Conservation (phyloP, 2,329 filamentous ascomycete genomes). For the Eutypa lata region DNA sequence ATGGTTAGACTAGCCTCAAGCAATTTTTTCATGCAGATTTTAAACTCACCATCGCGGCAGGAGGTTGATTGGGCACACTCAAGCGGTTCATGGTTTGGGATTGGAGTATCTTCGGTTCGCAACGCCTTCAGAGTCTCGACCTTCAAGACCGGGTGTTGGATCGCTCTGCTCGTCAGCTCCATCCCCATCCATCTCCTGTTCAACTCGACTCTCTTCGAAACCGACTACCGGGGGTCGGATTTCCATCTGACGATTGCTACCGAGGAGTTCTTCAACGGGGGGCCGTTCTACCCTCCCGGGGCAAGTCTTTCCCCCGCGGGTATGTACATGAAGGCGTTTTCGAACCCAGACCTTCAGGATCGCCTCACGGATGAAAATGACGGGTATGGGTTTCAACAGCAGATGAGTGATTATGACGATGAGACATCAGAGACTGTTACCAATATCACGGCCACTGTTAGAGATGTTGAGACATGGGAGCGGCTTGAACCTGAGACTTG, state of each 20-base stretch:
- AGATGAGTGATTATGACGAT: not conserved
- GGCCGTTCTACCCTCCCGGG: conserved; percentile 9
- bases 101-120: conserved; percentile 38
- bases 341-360: not conserved
- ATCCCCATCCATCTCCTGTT: conserved; percentile 15
- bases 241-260: conserved; percentile 10
- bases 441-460: not conserved
- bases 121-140: conserved; percentile 25
- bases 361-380: no score
- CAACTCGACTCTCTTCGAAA: conserved; percentile 12
- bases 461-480: not conserved
- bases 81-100: conserved; percentile 35
- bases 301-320: conserved; percentile 3
- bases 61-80: conserved; percentile 44
- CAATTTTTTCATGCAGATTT: conserved; percentile 48
- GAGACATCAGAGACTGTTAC: not conserved
- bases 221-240: conserved; percentile 1
- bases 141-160: conserved; percentile 13
- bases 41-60: conserved; percentile 41
- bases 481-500: not conserved
- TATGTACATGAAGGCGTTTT: not conserved
- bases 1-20: conserved; percentile 34
- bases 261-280: conserved; percentile 8
- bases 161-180: conserved; percentile 8
- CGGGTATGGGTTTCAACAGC: not conserved